Conservation (phyloP, 2,329 filamentous ascomycete genomes). For the Beauveria rudraprayagi region DNA sequence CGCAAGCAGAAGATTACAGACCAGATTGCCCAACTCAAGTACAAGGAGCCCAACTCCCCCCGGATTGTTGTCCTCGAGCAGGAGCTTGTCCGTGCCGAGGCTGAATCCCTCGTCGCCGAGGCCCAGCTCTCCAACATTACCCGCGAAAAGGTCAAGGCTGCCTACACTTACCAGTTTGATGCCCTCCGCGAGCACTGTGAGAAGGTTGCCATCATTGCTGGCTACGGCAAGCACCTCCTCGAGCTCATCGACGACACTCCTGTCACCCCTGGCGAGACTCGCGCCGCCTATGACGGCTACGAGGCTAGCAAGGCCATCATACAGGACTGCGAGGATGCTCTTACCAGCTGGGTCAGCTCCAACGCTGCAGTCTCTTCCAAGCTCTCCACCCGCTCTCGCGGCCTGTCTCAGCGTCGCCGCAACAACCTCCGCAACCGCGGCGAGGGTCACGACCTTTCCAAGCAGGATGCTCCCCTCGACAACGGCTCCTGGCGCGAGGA, state of each 20-base stretch:
- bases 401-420: constrained; percentile 75
- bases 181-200: constrained; percentile 95
- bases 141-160: constrained; percentile 97
- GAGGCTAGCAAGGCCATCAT: constrained; percentile 98
- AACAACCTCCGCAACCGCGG: constrained; percentile 60
- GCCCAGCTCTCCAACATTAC: constrained; percentile 99
- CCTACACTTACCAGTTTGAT: constrained; percentile 97
- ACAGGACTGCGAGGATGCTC: constrained; percentile 94
- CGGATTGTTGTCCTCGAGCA: constrained; percentile 97
- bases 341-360: constrained; percentile 93
- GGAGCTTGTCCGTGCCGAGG: constrained; percentile 95
- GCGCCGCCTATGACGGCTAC: constrained; percentile 93
- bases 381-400: constrained; percentile 80
- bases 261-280: constrained; percentile 93
- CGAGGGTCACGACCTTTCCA: constrained; percentile 73
- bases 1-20: constrained; percentile 99
- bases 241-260: constrained; percentile 95
- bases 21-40: constrained; percentile 97
- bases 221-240: constrained; percentile 95
- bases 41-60: constrained; percentile 98
- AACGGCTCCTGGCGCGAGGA: constrained; percentile 72
- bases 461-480: constrained; percentile 71
- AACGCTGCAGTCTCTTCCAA: constrained; percentile 84
- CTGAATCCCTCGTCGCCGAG: constrained; percentile 96
- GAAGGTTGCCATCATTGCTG: constrained; percentile 95